Evolutionary conservation across 768 basidiomycete species (phyloP), one percentile per base, ranked within the genome.

Genomic region (Cystobasidium onofrii): DNA sequence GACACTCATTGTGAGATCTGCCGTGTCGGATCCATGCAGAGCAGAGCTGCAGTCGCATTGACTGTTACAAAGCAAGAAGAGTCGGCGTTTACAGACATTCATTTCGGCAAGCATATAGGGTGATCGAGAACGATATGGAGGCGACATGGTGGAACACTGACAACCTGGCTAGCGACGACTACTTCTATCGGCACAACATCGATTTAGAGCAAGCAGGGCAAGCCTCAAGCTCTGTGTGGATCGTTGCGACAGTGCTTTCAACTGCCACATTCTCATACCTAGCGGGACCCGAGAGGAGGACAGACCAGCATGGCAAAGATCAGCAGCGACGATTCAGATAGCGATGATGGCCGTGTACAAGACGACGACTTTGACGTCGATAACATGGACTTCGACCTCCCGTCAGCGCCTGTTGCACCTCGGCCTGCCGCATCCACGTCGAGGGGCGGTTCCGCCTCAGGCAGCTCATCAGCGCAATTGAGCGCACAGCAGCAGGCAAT

Each of bases 351-450:
- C 27, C 25, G 57, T 0, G 75, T 81, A 1, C 86, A 82, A 78
- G 67, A 77, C 0, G 84, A 88, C 31, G 86, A 88, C 75, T 84
- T 86, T 76, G 86, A 85, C 3, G 87, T 87, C 57, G 81, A 82
- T 74, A 41, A 81, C 0, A 81, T 75, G 9, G 78, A 84, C 54
- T 85, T 41, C 39, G 69, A 71, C 29, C 69, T 71, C 33, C 69
- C 69, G 1, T 39, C 69, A 18, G 69, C 23, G 3, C 34, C 69
- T 41, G 69, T 36, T n/a, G 23, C 69, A 15, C 34, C 69, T 9
- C 36, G 31, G 20, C 34, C 69, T 41, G 54, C 33, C 23, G 23
- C 69, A 3, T 39, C 69, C 33, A 33, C 69, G 10, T 55, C 69
- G 31, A 2, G 50, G 10, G 41, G 41, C 9, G 25, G 41, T 20